Conservation (phyloP, 495 filamentous ascomycete genomes). For the Lasiosphaeria hispida region DNA sequence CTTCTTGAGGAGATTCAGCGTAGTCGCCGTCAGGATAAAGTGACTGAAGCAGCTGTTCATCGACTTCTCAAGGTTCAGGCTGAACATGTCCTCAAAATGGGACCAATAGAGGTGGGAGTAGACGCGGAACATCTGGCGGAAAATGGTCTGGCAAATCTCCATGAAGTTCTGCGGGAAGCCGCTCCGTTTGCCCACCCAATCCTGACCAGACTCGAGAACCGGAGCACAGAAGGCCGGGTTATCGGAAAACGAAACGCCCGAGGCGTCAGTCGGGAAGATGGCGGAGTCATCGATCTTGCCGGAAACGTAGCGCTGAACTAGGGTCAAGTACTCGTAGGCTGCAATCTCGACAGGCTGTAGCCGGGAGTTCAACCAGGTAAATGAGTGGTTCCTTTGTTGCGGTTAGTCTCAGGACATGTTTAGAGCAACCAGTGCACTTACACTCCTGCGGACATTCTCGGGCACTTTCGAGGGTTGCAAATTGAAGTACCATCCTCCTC, state of each 20-base stretch:
- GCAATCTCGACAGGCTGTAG: constrained; percentile 67
- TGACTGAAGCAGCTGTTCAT: constrained; percentile 95
- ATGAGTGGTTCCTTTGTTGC: constrained; percentile 70
- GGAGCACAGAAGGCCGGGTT: constrained; percentile 57
- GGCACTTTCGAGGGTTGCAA: constrained; percentile 79
- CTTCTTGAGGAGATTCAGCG: constrained; percentile 76
- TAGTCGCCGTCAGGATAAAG: constrained; percentile 84
- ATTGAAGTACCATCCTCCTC: constrained; percentile 71
- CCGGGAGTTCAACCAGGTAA: constrained; percentile 79
- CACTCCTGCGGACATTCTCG: constrained; percentile 88
- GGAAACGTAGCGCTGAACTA: constrained; percentile 92
- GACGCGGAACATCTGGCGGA: constrained; percentile 95
- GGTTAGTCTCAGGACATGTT: not conserved
- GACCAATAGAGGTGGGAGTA: constrained; percentile 90
- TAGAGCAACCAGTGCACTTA: constrained; percentile 48
- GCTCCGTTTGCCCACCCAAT: constrained; percentile 81
- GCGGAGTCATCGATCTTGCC: constrained; percentile 82
- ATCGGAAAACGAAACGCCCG: constrained; percentile 55
- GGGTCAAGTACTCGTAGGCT: constrained; percentile 80
- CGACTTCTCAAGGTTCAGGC: constrained; percentile 75
- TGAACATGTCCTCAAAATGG: constrained; percentile 80
- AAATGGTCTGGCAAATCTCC: constrained; percentile 84
- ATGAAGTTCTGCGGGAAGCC: constrained; percentile 87
- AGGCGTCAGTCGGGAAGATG: constrained; percentile 78
- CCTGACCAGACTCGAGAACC: constrained; percentile 52